These are phyloP conservation scores for Exserohilum turcica DNA, from an alignment of 2,329 filamentous ascomycete genomes.

Conservation along the genomic window DNA sequence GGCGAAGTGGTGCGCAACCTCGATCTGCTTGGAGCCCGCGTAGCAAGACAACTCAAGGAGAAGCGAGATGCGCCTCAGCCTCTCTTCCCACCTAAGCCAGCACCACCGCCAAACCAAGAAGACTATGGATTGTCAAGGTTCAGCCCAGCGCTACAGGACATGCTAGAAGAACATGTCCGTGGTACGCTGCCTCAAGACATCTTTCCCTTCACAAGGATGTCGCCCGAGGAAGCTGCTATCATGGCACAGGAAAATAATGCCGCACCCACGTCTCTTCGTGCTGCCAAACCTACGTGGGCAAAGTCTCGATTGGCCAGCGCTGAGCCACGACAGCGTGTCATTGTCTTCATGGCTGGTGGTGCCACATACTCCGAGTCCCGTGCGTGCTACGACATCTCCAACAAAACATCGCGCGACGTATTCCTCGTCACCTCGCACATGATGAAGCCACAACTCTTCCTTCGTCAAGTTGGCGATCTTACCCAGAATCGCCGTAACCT, in stretches of 20 bases:
- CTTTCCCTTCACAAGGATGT: slow-evolving; percentile 57
- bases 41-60: slow-evolving; percentile 77
- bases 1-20: slow-evolving; percentile 76
- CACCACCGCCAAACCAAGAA: slow-evolving; percentile 61
- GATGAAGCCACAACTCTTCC: slow-evolving; percentile 81
- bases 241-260: slow-evolving; percentile 58
- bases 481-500: slow-evolving; percentile 75
- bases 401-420: slow-evolving; percentile 76
- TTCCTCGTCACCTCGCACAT: slow-evolving; percentile 91
- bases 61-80: slow-evolving; percentile 67
- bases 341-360: slow-evolving; percentile 94
- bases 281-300: slow-evolving; percentile 94
- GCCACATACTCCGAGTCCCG: slow-evolving; percentile 92
- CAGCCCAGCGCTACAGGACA: slow-evolving; percentile 77
- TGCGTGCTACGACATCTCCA: slow-evolving; percentile 84
- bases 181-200: slow-evolving; percentile 51
- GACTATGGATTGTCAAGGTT: slow-evolving; percentile 88
- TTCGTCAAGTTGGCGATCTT: slow-evolving; percentile 82
- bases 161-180: slow-evolving; percentile 71
- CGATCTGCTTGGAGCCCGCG: slow-evolving; percentile 77
- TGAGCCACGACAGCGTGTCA: slow-evolving; percentile 86
- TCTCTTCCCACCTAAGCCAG: slow-evolving; percentile 72
- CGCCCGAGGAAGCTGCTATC: slow-evolving; percentile 66
- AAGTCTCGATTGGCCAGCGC: slow-evolving; percentile 73
- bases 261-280: slow-evolving; percentile 72